Conservation (phyloP, 441 rosid species). For the Daphne laureola region DNA sequence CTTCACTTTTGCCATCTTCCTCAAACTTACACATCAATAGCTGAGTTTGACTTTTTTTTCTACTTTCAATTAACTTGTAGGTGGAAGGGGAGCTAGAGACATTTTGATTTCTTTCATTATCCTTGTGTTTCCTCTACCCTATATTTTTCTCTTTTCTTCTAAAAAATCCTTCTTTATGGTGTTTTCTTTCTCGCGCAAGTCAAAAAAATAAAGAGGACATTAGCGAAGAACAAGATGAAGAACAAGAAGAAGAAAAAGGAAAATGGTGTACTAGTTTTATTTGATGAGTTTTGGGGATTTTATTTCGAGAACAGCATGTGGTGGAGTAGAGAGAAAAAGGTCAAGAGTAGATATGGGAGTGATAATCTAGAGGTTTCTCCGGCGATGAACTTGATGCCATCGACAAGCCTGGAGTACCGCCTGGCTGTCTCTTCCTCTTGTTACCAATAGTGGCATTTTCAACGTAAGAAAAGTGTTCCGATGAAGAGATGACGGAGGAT, state of each 20-base stretch:
- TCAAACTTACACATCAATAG: no score
- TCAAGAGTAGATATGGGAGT: no score
- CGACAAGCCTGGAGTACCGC: no score
- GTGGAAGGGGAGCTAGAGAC: slow-evolving; percentile 61
- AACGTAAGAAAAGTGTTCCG: no score
- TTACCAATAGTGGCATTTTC: no score
- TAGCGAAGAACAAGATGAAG: slow-evolving; percentile 6
- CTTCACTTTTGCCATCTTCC: no score
- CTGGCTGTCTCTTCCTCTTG: no score
- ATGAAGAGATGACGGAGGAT: no score
- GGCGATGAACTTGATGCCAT: no score
- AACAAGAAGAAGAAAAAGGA: slow-evolving; percentile 8
- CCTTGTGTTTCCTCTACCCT: slow-evolving; percentile 51
- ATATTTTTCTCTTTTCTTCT: slow-evolving; percentile 1
- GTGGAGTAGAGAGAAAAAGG: no score
- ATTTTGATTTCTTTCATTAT: slow-evolving; percentile 32
- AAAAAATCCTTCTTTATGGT: background rate
- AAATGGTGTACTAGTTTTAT: slow-evolving; percentile 3
- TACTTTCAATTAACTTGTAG: slow-evolving; percentile 31
- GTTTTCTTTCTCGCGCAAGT: background rate
- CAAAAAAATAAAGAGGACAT: slow-evolving; percentile 1
- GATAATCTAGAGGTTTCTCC: no score
- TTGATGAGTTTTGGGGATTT: slow-evolving; percentile 96
- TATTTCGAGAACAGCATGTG: no score
- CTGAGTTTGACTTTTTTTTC: slow-evolving; percentile 46